Conservation (phyloP, 768 basidiomycete species). For the Chalciporus pseudorubinellus region DNA sequence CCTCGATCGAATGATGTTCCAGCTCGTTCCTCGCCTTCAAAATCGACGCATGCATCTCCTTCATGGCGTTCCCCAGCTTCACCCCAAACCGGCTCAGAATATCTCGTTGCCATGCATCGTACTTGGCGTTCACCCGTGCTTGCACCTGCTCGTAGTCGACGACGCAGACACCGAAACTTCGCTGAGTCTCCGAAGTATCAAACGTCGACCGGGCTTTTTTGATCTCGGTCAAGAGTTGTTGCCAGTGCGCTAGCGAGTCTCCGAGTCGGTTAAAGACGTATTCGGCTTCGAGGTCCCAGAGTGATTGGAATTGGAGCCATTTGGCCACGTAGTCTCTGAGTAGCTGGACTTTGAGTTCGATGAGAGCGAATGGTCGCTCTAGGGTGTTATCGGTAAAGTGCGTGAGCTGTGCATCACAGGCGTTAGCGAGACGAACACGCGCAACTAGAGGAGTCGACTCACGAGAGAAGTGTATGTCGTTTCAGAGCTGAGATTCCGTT, state of each 20-base stretch:
- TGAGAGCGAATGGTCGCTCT: slow-evolving; percentile 76
- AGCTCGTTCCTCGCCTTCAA: slow-evolving; percentile 92
- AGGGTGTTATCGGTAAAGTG: slow-evolving; percentile 71
- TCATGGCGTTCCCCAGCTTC: slow-evolving; percentile 94
- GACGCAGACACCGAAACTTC: slow-evolving; percentile 87
- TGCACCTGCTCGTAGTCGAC: slow-evolving; percentile 99
- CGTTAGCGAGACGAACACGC: slow-evolving; percentile 8
- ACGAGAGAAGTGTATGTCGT: slow-evolving; percentile 83
- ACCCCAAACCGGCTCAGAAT: slow-evolving; percentile 89
- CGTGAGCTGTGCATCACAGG: slow-evolving; percentile 51
- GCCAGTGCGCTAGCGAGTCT: slow-evolving; percentile 91
- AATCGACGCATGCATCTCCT: slow-evolving; percentile 94
- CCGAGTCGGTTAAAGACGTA: slow-evolving; percentile 95
- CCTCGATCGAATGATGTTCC: slow-evolving; percentile 95
- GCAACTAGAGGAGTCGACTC: slow-evolving; percentile 22
- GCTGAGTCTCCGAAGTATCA: slow-evolving; percentile 92
- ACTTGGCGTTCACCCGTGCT: slow-evolving; percentile 95
- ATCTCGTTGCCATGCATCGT: slow-evolving; percentile 97
- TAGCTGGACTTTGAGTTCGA: slow-evolving; percentile 85
- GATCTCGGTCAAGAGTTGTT: slow-evolving; percentile 93
- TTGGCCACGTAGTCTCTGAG: slow-evolving; percentile 91
- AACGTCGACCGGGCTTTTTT: slow-evolving; percentile 96
- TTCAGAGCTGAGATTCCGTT: slow-evolving; percentile 60
- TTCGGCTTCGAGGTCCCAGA: slow-evolving; percentile 98
- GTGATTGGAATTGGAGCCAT: slow-evolving; percentile 98